These are phyloP conservation scores for Chrysoporthe austroafricana DNA, from an alignment of 2,329 filamentous ascomycete genomes.

Conservation along the genomic window DNA sequence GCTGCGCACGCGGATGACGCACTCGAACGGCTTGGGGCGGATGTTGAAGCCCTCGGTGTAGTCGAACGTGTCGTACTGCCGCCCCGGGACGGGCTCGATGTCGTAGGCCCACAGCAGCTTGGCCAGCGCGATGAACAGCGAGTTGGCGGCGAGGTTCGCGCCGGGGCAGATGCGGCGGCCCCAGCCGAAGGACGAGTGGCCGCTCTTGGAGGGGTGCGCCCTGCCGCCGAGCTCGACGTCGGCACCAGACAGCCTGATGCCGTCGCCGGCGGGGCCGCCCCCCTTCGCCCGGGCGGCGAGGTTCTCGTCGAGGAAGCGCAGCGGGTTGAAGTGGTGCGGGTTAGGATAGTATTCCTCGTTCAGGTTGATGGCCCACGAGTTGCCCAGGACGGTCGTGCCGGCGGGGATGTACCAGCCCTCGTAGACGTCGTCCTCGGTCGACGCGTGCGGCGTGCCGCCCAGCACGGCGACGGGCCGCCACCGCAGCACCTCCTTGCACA, in stretches of 20 bases:
- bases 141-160: slow-evolving; percentile 31
- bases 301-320: slow-evolving; percentile 29
- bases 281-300: slow-evolving; percentile 24
- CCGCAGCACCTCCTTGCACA: slow-evolving; percentile 41
- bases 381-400: slow-evolving; percentile 47
- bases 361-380: slow-evolving; percentile 38
- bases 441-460: slow-evolving; percentile 50
- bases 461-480: slow-evolving; percentile 47
- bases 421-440: slow-evolving; percentile 52
- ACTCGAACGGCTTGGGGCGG: slow-evolving; percentile 31
- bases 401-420: slow-evolving; percentile 53
- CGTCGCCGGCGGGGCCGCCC: too few relatives aligned
- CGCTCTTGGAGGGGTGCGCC: slow-evolving; percentile 32
- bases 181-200: slow-evolving; percentile 51
- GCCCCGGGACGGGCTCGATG: slow-evolving; percentile 30
- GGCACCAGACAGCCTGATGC: too few relatives aligned
- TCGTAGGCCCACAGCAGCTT: slow-evolving; percentile 52
- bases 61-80: slow-evolving; percentile 30
- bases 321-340: slow-evolving; percentile 32
- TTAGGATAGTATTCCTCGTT: slow-evolving; percentile 32
- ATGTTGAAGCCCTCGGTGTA: slow-evolving; percentile 34
- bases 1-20: slow-evolving; percentile 29
- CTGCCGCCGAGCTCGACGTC: slow-evolving; percentile 20
- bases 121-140: slow-evolving; percentile 38
- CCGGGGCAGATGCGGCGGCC: slow-evolving; percentile 44